Evolutionary conservation across 2,329 filamentous ascomycete species (phyloP).

Genomic region (Simplicillium sp.): DNA sequence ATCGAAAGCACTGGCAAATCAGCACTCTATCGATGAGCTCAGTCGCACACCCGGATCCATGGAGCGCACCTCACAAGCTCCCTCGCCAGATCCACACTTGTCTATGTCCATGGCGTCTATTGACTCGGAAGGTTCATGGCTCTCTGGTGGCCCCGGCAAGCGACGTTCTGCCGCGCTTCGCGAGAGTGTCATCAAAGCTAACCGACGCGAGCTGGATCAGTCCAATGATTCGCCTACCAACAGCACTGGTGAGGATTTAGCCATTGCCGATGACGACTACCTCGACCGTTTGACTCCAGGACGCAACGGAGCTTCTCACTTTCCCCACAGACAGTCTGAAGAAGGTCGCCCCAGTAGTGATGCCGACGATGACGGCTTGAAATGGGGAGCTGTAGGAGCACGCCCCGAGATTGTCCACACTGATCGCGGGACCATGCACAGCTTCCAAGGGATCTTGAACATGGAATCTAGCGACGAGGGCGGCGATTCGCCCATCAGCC

Average conservation of each 20-base stretch:
- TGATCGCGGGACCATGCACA: slow-evolving; percentile 36
- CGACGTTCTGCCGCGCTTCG: slow-evolving; percentile 36
- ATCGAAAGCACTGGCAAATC: slow-evolving; percentile 38
- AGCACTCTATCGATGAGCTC: slow-evolving; percentile 24
- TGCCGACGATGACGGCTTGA: slow-evolving; percentile 42
- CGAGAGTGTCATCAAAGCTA: slow-evolving; percentile 24
- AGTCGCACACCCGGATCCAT: slow-evolving; percentile 9
- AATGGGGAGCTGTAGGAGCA: slow-evolving; percentile 41
- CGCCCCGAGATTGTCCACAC: slow-evolving; percentile 49
- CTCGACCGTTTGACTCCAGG: slow-evolving; percentile 38
- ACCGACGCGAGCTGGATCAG: slow-evolving; percentile 15
- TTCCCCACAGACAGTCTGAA: slow-evolving; percentile 32
- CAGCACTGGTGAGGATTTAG: slow-evolving; percentile 55
- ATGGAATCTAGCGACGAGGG: slow-evolving; percentile 23
- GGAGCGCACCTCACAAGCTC: slow-evolving; percentile 14
- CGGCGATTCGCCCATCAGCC: slow-evolving; percentile 17
- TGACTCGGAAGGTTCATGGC: slow-evolving; percentile 93
- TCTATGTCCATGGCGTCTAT: slow-evolving; percentile 88
- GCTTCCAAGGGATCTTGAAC: slow-evolving; percentile 41
- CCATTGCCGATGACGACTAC: slow-evolving; percentile 60
- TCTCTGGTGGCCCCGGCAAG: slow-evolving; percentile 62
- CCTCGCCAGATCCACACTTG: slow-evolving; percentile 52
- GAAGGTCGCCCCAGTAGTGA: slow-evolving; percentile 49
- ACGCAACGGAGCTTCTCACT: slow-evolving; percentile 13
- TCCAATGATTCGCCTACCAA: slow-evolving; percentile 31